These are phyloP conservation scores for Austroboletus eburneus DNA, from an alignment of 768 basidiomycete species.

Conservation along the genomic window DNA sequence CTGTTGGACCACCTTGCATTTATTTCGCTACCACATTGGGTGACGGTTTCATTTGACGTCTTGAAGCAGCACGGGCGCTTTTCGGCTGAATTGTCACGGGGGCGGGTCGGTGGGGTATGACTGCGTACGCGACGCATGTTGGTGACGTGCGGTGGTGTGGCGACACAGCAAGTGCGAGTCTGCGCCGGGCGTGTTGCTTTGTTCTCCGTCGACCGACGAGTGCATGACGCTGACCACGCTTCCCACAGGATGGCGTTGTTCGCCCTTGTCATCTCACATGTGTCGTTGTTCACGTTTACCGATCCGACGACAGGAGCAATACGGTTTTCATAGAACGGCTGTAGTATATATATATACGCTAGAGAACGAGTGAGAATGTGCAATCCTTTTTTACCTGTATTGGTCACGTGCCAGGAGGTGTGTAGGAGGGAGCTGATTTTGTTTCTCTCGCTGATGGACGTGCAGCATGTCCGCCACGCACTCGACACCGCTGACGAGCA, in stretches of 20 bases:
- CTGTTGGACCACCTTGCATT: neutral
- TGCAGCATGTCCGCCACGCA: constrained; percentile 33
- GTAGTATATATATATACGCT: constrained; percentile 18
- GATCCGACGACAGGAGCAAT: constrained; percentile 31
- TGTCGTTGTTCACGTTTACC: constrained; percentile 29
- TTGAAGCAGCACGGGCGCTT: constrained; percentile 2
- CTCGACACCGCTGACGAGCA: constrained; percentile 24
- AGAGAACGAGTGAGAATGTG: neutral
- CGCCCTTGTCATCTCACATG: constrained; percentile 29
- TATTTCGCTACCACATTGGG: neutral
- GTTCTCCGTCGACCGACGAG: constrained; percentile 22
- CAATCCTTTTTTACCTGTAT: constrained; percentile 3
- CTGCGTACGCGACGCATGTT: constrained; percentile 9
- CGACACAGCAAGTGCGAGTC: constrained; percentile 12
- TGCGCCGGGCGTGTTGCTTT: constrained; percentile 12
- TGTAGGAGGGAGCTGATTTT: constrained; percentile 3
- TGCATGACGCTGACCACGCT: constrained; percentile 26
- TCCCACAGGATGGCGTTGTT: constrained; percentile 33
- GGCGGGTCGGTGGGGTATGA: constrained; percentile 1
- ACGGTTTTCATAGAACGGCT: constrained; percentile 31
- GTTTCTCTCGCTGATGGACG: constrained; percentile 4
- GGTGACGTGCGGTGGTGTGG: constrained; percentile 16
- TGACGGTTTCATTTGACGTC: constrained; percentile 13
- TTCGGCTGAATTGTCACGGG: neutral
- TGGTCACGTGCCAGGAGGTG: constrained; percentile 27